A percentile compares a stretch with the other conserved stretches of the same genome.
These are phyloP conservation scores for Baorangia bicolor DNA, from an alignment of 768 basidiomycete species.

Conservation along the genomic window DNA sequence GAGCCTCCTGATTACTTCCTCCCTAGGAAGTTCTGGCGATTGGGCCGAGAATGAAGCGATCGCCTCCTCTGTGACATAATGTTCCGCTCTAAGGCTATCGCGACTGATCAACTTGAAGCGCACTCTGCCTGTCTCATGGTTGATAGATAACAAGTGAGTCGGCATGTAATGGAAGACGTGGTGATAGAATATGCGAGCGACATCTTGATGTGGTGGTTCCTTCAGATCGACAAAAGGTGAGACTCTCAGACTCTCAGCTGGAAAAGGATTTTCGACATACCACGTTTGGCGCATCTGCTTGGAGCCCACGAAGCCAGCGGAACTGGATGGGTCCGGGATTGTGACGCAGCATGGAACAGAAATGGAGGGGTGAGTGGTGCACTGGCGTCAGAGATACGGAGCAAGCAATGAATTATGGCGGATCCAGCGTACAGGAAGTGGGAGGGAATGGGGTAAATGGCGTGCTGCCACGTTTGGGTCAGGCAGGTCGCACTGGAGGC, in stretches of 20 bases:
- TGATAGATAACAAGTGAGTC: neutral
- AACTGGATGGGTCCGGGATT: neutral
- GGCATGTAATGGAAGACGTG: neutral
- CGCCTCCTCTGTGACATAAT: neutral
- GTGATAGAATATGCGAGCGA: neutral
- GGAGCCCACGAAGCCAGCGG: neutral
- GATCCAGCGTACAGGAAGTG: no score
- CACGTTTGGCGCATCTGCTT: neutral
- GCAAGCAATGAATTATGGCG: neutral
- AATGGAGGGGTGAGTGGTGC: neutral
- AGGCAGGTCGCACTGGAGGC: no score
- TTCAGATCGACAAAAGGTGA: neutral
- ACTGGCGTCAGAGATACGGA: neutral
- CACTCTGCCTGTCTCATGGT: neutral
- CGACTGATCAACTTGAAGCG: conserved; percentile 1
- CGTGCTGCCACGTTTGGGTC: no score
- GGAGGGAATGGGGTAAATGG: no score
- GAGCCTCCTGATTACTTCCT: neutral
- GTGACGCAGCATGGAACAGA: neutral
- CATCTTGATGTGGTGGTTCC: neutral
- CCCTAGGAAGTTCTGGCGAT: neutral
- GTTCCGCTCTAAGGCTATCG: neutral
- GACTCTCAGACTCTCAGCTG: neutral
- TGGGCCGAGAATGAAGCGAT: neutral
- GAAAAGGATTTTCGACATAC: neutral